phyloP scores from a whole-genome alignment of 2,329 filamentous ascomycete species.

The Thielaviopsis euricoi region DNA sequence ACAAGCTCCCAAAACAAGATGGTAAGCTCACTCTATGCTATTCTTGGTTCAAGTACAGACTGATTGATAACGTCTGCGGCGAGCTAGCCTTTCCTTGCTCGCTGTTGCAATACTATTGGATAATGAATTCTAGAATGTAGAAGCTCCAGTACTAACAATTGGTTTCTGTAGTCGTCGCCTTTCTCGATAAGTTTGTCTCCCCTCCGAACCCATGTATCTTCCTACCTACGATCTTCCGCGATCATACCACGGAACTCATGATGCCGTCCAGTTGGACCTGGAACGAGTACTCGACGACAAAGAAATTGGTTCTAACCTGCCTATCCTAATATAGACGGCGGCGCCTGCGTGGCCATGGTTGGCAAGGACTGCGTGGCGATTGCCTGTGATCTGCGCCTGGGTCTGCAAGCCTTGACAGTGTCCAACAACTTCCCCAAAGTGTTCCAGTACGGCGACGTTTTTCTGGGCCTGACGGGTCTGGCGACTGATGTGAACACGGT shows the following conservation, averaged over 20 bases:
- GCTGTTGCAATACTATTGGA: neutral
- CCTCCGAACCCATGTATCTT: neutral
- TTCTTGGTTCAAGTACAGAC: neutral
- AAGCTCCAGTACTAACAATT: constrained; percentile 18
- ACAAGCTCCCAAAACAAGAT: constrained; percentile 1
- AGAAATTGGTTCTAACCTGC: constrained; percentile 5
- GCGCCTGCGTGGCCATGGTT: constrained; percentile 95
- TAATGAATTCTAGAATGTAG: neutral
- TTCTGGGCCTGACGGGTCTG: constrained; percentile 87
- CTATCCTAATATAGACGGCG: constrained; percentile 43
- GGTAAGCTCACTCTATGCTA: neutral
- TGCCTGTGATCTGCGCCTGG: constrained; percentile 94
- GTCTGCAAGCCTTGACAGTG: constrained; percentile 88
- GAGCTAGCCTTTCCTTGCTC: neutral
- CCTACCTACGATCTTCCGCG: neutral
- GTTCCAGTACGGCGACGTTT: constrained; percentile 92
- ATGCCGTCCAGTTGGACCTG: neutral
- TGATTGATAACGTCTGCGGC: neutral
- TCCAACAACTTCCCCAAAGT: constrained; percentile 99
- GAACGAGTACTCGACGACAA: neutral
- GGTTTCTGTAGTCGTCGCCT: constrained; percentile 52
- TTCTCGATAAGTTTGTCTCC: constrained; percentile 76
- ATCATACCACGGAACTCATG: too few species aligned
- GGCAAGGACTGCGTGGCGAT: constrained; percentile 99
- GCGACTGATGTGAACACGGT: constrained; percentile 93